Percentiles rank a stretch among this genome's conserved stretches.
These are phyloP conservation scores for Verticillium albo-atrum DNA, from an alignment of 2,329 filamentous ascomycete species.

Conservation along the genomic window DNA sequence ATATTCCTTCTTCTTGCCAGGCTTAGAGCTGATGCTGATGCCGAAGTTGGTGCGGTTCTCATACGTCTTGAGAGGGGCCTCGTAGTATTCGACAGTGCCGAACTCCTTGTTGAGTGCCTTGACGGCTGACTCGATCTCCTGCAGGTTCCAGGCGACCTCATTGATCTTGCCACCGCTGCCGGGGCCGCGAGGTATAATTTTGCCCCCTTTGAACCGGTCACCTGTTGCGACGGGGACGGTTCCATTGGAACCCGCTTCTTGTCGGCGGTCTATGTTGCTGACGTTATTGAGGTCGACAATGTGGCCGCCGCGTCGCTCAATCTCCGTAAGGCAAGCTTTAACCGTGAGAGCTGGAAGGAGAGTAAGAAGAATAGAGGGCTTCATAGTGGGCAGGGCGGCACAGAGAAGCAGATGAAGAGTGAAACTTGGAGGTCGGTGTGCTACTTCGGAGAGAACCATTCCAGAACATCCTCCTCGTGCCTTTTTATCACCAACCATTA, in stretches of 20 bases:
- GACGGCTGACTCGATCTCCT: constrained; percentile 39
- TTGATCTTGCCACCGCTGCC: constrained; percentile 17
- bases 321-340: not conserved
- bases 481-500: not conserved
- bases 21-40: constrained; percentile 36
- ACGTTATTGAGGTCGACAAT: not conserved
- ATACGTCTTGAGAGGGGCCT: constrained; percentile 35
- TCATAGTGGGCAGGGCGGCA: not conserved
- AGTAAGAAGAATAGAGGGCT: not conserved
- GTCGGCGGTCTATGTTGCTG: not conserved
- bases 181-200: constrained; percentile 21
- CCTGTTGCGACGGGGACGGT: not conserved
- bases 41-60: constrained; percentile 34
- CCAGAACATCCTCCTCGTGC: not conserved
- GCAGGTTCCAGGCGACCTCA: constrained; percentile 36
- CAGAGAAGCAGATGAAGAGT: not conserved
- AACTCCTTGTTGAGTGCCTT: constrained; percentile 34
- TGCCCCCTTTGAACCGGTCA: constrained; percentile 10
- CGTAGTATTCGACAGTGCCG: constrained; percentile 30
- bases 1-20: constrained; percentile 25
- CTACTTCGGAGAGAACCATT: not conserved
- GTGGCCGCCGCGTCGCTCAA: not conserved
- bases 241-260: not conserved
- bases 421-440: not conserved
- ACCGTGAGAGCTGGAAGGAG: not conserved